Evolutionary conservation across 148 eudicot genomes (phyloP), one percentile per base, ranked within the genome.

Genomic region (Rhododendron simsii): DNA sequence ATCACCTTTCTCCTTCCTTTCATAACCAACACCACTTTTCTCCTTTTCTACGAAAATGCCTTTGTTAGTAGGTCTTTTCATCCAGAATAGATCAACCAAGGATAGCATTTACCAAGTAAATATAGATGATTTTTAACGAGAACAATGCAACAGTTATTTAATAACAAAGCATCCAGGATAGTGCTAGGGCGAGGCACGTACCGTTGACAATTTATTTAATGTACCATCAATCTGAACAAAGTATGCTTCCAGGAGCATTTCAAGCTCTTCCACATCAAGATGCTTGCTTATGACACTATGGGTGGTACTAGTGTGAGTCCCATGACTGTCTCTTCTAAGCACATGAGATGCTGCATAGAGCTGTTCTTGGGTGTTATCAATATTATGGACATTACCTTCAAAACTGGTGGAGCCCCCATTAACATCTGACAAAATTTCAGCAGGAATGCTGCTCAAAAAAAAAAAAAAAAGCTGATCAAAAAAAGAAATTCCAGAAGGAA

Each of bases 231-330:
- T 94, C 90, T 97, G 98, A 80, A 97, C 98, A 83, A 97, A 97
- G 86, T 97, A 97, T 13, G 99, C 99, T 91, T 97, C 99, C 92
- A 97, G 91, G 50, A 97, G 99, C 99, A 95, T 97, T 89, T 97
- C 99, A 89, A 97, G 99, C 89, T 97, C 99, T 88, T 95, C 98
- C 44, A 97, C 98, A 88, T 97, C 99, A 84, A 95, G 95, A 85
- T 93, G 92, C 88, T 95, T 95, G 93, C 93, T 91, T 78, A 90
- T 89, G 84, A 89, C 95, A 86, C 98, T 93, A 78, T 78, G 95
- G 86, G 95, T 89, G 57, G 93, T 93, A 90, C 98, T 95, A 47
- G 98, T 94, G 47, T 84, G 98, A 57, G 98, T 93, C 88, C 93
- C 95, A 86, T 86, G 92, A 87, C 91, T 91, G 87, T 91, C 91